Percentiles rank a stretch among this genome's conserved stretches.
Conservation (phyloP, 2,329 filamentous ascomycete genomes). For the Venturia pyrina region DNA sequence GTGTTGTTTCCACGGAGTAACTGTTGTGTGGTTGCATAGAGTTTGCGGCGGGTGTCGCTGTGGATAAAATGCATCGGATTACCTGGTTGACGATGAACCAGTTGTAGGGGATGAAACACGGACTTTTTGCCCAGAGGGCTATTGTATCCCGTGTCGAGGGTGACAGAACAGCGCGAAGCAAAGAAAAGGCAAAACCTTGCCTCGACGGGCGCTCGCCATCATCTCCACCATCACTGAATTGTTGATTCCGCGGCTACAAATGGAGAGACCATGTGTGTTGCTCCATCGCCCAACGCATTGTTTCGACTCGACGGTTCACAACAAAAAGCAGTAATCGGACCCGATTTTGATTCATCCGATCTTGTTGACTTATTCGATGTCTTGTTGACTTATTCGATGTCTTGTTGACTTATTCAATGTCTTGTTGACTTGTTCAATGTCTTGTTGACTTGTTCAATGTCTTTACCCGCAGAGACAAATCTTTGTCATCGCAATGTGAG, state of each 20-base stretch:
- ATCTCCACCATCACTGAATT: neutral
- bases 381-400: too few relatives aligned
- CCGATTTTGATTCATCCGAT: neutral
- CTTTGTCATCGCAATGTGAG: neutral
- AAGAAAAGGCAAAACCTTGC: neutral
- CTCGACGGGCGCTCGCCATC: neutral
- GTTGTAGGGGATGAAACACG: neutral
- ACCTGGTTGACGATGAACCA: neutral
- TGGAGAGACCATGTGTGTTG: neutral
- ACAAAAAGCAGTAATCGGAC: too few relatives aligned
- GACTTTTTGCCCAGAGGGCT: neutral
- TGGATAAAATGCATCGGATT: neutral
- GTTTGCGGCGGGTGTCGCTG: neutral
- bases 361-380: neutral
- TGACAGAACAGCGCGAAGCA: neutral
- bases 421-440: neutral
- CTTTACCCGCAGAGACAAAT: neutral
- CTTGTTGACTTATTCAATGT: too few relatives aligned
- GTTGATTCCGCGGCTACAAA: neutral
- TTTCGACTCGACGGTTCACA: neutral
- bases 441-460: neutral
- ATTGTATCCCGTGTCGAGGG: neutral
- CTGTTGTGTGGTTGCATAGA: neutral
- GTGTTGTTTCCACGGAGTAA: neutral
- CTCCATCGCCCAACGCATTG: neutral